Conservation (phyloP, 495 filamentous ascomycete genomes). For the Letharia lupina region DNA sequence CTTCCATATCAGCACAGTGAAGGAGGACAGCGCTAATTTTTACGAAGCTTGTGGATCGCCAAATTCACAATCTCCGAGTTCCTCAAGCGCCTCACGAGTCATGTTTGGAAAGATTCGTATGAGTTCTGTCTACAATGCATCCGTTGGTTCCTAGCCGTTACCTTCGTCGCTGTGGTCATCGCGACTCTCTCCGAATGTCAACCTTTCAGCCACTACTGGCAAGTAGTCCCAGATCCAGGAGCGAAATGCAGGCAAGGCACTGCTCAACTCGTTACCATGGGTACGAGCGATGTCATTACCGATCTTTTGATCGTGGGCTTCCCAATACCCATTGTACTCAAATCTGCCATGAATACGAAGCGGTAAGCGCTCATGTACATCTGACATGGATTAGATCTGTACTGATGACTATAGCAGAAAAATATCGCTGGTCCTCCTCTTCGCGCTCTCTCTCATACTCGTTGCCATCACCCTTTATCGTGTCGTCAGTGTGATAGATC, state of each 20-base stretch:
- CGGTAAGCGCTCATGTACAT: constrained; percentile 30
- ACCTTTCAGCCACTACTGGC: constrained; percentile 82
- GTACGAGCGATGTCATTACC: constrained; percentile 73
- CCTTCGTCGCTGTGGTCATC: constrained; percentile 72
- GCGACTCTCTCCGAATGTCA: constrained; percentile 78
- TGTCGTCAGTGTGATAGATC: constrained; percentile 58
- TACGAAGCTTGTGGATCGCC: constrained; percentile 72
- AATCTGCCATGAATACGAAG: constrained; percentile 58
- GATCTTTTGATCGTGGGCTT: constrained; percentile 81
- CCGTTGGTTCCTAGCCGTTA: constrained; percentile 62
- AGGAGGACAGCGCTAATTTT: constrained; percentile 1
- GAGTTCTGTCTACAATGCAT: constrained; percentile 58
- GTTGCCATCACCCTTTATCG: constrained; percentile 70
- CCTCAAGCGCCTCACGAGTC: constrained; percentile 65
- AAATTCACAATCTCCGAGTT: constrained; percentile 90
- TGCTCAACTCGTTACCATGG: constrained; percentile 81
- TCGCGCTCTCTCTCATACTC: constrained; percentile 69
- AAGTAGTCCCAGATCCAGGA: constrained; percentile 82
- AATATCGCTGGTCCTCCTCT: constrained; percentile 62
- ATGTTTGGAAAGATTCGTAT: constrained; percentile 64
- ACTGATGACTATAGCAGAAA: constrained; percentile 31
- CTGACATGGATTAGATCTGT: background rate
- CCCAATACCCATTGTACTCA: constrained; percentile 77
- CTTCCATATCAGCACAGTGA: background rate
- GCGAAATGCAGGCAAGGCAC: constrained; percentile 75